These are phyloP conservation scores for Coriaria nepalensis DNA, from an alignment of 306 rosid genomes.

Conservation along the genomic window DNA sequence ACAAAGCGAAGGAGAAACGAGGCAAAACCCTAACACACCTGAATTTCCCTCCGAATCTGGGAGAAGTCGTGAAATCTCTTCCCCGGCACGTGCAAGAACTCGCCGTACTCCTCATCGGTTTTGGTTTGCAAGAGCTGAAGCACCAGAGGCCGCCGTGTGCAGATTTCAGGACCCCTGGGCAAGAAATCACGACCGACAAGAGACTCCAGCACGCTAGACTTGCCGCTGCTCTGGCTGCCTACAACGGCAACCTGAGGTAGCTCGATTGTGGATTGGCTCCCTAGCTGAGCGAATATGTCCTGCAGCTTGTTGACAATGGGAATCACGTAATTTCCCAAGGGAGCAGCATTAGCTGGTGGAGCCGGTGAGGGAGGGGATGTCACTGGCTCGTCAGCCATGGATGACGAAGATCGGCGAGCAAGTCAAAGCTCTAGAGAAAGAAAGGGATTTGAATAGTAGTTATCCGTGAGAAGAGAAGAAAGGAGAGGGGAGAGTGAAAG, in stretches of 20 bases:
- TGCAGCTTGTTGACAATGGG: constrained; percentile 85
- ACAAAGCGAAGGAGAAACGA: not conserved
- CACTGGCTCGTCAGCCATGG: constrained; percentile 72
- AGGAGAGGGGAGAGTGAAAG: too few relatives aligned
- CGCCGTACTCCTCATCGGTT: constrained; percentile 78
- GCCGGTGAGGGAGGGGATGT: constrained; percentile 21
- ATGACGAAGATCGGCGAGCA: constrained; percentile 14
- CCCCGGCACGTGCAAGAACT: constrained; percentile 83
- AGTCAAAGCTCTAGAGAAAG: constrained; percentile 25
- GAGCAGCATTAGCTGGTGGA: constrained; percentile 25
- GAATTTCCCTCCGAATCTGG: constrained; percentile 88
- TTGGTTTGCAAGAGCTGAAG: constrained; percentile 85
- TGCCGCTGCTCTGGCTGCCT: constrained; percentile 98
- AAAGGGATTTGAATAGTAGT: not conserved
- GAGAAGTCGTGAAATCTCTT: constrained; percentile 65
- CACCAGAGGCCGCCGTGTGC: constrained; percentile 86
- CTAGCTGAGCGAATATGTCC: constrained; percentile 84
- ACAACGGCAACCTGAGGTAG: constrained; percentile 97
- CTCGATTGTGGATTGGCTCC: constrained; percentile 84
- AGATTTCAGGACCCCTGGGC: constrained; percentile 85
- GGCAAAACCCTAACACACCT: constrained; percentile 26
- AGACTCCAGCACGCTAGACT: constrained; percentile 95
- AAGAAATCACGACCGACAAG: constrained; percentile 95
- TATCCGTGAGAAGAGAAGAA: too few relatives aligned
- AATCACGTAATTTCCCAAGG: constrained; percentile 76